Conservation (phyloP, 2,329 filamentous ascomycete genomes). For the Fusarium humuli region DNA sequence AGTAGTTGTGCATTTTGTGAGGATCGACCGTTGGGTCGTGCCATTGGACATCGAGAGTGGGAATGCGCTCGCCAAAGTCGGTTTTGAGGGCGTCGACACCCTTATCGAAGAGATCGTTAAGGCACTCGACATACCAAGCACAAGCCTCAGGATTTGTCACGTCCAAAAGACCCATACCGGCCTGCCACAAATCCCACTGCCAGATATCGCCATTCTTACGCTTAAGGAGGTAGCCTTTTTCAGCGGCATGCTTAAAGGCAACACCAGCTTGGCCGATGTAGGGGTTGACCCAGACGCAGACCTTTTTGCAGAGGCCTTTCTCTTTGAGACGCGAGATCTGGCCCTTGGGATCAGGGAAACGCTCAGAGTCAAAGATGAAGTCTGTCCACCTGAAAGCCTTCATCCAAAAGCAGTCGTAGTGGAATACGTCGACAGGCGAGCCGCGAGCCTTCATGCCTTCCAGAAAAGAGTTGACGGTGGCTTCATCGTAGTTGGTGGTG, state of each 20-base stretch:
- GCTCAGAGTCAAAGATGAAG: conserved; percentile 75
- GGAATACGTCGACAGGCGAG: conserved; percentile 77
- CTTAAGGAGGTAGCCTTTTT: conserved; percentile 76
- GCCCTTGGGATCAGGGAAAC: conserved; percentile 75
- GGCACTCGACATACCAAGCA: conserved; percentile 71
- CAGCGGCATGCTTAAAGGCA: conserved; percentile 72
- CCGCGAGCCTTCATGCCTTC: conserved; percentile 74
- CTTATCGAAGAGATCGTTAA: conserved; percentile 73
- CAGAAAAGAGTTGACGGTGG: conserved; percentile 74
- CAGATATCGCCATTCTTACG: conserved; percentile 76
- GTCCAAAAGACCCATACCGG: conserved; percentile 79
- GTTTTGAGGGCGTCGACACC: conserved; percentile 81
- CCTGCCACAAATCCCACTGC: conserved; percentile 84
- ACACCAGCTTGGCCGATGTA: conserved; percentile 78
- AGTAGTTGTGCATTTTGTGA: conserved; percentile 80
- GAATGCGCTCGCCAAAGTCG: conserved; percentile 80
- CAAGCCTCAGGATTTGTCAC: conserved; percentile 78
- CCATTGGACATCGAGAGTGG: conserved; percentile 73
- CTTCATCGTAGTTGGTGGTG: conserved; percentile 78
- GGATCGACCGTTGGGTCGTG: conserved; percentile 69
- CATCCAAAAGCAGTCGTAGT: conserved; percentile 85
- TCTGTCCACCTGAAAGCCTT: conserved; percentile 81
- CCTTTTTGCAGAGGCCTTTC: conserved; percentile 69
- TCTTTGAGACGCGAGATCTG: conserved; percentile 74
- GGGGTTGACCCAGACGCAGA: conserved; percentile 82